Evolutionary conservation across 2,329 filamentous ascomycete genomes (phyloP), one percentile per base, ranked within the genome.

Genomic region (Talaromyces rugulosus): DNA sequence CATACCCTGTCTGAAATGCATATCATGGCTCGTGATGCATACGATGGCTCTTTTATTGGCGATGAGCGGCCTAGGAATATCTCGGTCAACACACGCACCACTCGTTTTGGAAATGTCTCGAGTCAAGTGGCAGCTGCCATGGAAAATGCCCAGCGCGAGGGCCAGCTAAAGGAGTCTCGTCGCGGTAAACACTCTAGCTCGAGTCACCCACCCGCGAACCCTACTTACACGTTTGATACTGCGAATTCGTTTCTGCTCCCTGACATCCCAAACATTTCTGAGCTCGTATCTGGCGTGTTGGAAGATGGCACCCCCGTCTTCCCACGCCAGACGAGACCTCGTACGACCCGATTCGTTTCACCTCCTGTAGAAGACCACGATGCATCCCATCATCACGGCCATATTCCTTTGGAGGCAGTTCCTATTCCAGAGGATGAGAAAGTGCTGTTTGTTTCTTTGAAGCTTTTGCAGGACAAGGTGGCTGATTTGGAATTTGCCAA

Each of bases 381-480:
- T 30, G 63, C 68, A 16, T 73, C 72, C 14, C 62, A 74, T 34
- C 68, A 70, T 23, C 72, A 70, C 12, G 70, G 74, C 42, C 78
- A 86, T 67, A 70, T 78, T 12, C 78, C 80, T 0, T 73, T 88
- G 23, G 80, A 85, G 42, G 78, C 80, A 12, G 76, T 87, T 11
- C 80, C 83, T 0, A 79, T 87, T 53, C 85, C 85, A 0, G 79
- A 83, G 12, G 85, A 88, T 56, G 86, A 88, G 65, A 86, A 88
- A 70, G 82, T 82, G 2, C 81, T 89, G 55, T 86, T 86, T 67
- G 79, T 83, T n/a, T 85, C 84, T 11, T 75, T 88, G 16, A 80
- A 85, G 58, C 73, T 85, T 18, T 72, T 87, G 11, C 81, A 86
- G 65, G 84, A 86, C 50, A 85, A 83, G 68, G 80, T 87, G 47